Evolutionary conservation across 2,329 filamentous ascomycete genomes (phyloP), one percentile per base, ranked within the genome.

Genomic region (Zymoseptoria passerinii): DNA sequence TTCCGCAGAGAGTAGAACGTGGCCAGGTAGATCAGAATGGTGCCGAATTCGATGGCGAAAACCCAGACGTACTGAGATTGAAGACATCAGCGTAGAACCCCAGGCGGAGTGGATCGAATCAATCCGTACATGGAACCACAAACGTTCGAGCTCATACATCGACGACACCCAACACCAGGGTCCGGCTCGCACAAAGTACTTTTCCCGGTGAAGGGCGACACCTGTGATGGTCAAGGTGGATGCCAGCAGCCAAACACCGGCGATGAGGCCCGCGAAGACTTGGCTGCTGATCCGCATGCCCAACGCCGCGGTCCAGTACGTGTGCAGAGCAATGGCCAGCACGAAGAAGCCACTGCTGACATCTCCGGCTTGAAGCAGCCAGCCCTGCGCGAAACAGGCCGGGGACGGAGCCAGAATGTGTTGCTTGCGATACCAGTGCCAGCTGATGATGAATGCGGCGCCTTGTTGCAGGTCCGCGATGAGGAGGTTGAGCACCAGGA

Each of bases 101-200:
- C 16, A 6, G n/a, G 35, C 35, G n/a, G 35, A 8, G 28, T 2
- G 28, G 10, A 8, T 29, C 28, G 2, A 13, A 44, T 16, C 13
- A 13, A 44, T 16, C 13, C 23, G 23, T 44, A 44, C 35, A 20
- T 51, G 48, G 27, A 35, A 50, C 54, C 54, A 57, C 0, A 88
- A 75, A 49, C 85, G 82, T 7, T 85, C 75, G 1, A 73, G 69
- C 49, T 79, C 75, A 63, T 81, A 82, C 16, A 78, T 72, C 3
- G 76, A 72, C 58, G 82, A 82, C 58, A 87, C 80, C 85, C 85
- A 88, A 69, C 85, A 87, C 83, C 86, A 89, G 8, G 83, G 80
- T 8, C 82, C 82, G 28, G 85, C 85, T 18, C 84, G 77, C n/a
- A 85, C 83, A 58, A 85, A 88, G 53, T 85, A 72, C 35, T 73